phyloP scores from a whole-genome alignment of 176 grass and related monocot genomes.

The Ensete ventricosum region DNA sequence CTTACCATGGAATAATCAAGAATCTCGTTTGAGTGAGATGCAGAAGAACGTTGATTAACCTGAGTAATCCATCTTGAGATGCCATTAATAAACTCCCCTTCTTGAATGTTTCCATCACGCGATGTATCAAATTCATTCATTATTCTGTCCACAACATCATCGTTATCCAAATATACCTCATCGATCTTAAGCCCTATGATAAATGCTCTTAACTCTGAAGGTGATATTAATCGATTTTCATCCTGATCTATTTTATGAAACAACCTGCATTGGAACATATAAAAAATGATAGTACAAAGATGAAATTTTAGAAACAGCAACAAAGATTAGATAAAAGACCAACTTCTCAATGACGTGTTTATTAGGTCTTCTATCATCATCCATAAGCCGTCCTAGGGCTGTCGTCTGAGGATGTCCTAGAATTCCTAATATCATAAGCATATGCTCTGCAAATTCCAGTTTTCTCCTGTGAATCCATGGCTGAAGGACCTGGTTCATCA shows the following conservation, averaged over 20 bases:
- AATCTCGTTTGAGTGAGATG: conserved; percentile 30
- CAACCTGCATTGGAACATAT: conserved; percentile 33
- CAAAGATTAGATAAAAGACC: neutral
- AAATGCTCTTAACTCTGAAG: conserved; percentile 52
- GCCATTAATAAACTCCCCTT: conserved; percentile 40
- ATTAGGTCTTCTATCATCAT: conserved; percentile 52
- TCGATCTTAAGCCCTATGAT: conserved; percentile 52
- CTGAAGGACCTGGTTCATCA: conserved; percentile 65
- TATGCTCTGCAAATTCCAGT: conserved; percentile 75
- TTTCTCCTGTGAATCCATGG: conserved; percentile 91
- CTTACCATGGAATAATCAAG: conserved; percentile 27
- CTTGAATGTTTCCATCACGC: conserved; percentile 33
- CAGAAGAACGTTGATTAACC: conserved; percentile 29
- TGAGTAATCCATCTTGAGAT: conserved; percentile 55
- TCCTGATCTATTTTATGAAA: conserved; percentile 67
- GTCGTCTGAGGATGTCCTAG: conserved; percentile 39
- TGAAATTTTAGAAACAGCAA: no score
- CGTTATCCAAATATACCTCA: conserved; percentile 45
- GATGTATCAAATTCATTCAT: conserved; percentile 61
- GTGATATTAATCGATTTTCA: conserved; percentile 37
- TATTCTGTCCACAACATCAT: conserved; percentile 34
- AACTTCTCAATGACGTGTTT: conserved; percentile 51
- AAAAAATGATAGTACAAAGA: neutral
- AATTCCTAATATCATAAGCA: conserved; percentile 93
- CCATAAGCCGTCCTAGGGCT: conserved; percentile 43